Conservation (phyloP, 305 asterid species). For the Fraxinus xanthoxyloides region DNA sequence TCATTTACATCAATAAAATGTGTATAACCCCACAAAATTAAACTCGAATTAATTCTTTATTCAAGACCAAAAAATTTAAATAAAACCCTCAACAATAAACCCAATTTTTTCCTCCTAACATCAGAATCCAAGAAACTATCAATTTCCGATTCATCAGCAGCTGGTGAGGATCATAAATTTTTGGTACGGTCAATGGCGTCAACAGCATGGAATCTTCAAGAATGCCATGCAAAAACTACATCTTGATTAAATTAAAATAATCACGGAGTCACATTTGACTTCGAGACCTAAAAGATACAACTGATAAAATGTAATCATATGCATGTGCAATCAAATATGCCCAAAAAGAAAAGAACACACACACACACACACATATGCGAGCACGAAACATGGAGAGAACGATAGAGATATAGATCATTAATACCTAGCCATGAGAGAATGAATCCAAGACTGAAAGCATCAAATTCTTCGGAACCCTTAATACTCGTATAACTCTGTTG, state of each 20-base stretch:
- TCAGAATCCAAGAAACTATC: constrained; percentile 16
- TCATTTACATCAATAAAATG: neutral
- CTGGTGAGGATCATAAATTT: constrained; percentile 24
- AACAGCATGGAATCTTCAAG: constrained; percentile 12
- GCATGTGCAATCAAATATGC: neutral
- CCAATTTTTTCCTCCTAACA: neutral
- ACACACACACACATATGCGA: neutral
- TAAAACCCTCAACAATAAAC: neutral
- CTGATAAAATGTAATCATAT: neutral
- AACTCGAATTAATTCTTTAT: neutral
- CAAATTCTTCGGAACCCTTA: neutral
- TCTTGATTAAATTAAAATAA: neutral
- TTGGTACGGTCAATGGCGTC: neutral
- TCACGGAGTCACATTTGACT: neutral
- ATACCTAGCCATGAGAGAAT: neutral
- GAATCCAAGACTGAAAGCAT: constrained; percentile 18
- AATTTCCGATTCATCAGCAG: constrained; percentile 14
- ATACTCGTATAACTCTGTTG: neutral
- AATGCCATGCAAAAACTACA: neutral
- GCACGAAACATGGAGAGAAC: neutral
- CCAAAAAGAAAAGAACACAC: neutral
- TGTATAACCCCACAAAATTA: neutral
- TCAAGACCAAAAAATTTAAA: neutral
- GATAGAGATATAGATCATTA: neutral
- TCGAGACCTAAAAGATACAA: neutral